A percentile compares a stretch with the other conserved stretches of the same genome.
phyloP scores from a whole-genome alignment of 495 filamentous ascomycete species.

The Cercophora newfieldiana region DNA sequence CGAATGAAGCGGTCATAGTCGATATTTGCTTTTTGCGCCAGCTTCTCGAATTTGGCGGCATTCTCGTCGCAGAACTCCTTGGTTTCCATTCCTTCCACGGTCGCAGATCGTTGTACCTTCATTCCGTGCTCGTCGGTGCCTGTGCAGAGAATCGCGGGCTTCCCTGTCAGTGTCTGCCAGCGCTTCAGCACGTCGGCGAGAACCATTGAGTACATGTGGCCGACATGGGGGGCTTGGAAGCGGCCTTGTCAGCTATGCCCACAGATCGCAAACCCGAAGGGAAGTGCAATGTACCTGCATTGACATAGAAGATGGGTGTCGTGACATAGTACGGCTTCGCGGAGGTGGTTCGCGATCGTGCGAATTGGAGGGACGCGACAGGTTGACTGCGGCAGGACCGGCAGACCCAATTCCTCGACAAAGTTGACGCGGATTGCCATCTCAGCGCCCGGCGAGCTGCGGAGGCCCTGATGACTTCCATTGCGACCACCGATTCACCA shows the following conservation, averaged over 20 bases:
- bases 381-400: slow-evolving; percentile 16
- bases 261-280: not conserved
- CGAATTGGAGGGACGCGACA: slow-evolving; percentile 1
- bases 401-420: slow-evolving; percentile 26
- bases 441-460: slow-evolving; percentile 23
- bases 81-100: slow-evolving; percentile 53
- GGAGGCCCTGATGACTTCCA: slow-evolving; percentile 25
- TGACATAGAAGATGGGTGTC: slow-evolving; percentile 98
- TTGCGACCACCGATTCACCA: slow-evolving; percentile 3
- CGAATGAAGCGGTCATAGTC: slow-evolving; percentile 84
- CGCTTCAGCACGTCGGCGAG: slow-evolving; percentile 88
- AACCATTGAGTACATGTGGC: slow-evolving; percentile 91
- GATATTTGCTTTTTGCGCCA: slow-evolving; percentile 68
- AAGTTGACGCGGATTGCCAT: slow-evolving; percentile 18
- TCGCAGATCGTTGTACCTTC: slow-evolving; percentile 91
- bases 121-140: slow-evolving; percentile 98
- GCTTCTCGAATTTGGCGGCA: slow-evolving; percentile 62
- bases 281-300: slow-evolving; percentile 66
- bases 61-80: slow-evolving; percentile 60
- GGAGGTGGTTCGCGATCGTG: not conserved
- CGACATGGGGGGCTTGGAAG: slow-evolving; percentile 79
- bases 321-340: slow-evolving; percentile 95
- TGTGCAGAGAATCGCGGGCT: slow-evolving; percentile 72
- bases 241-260: slow-evolving; percentile 25
- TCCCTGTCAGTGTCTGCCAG: slow-evolving; percentile 78